These are phyloP conservation scores for Pichia ethanolica DNA, from an alignment of 805 yeast species.

Conservation along the genomic window DNA sequence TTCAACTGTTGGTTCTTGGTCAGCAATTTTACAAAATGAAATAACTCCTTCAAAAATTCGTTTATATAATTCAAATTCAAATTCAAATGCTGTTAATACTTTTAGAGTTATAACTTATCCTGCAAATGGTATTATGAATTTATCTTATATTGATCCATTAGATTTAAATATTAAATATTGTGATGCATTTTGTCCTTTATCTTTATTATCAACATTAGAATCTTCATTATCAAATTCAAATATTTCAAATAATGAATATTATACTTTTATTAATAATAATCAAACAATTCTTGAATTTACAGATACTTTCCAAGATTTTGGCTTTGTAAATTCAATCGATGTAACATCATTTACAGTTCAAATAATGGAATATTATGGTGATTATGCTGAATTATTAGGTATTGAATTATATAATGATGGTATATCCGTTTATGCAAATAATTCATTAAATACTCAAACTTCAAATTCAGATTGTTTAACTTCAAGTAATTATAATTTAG, in stretches of 20 bases:
- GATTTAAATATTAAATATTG: conserved; percentile 54
- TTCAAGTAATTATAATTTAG: conserved; percentile 1
- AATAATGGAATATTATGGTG: conserved; percentile 62
- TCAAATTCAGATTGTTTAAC: neutral
- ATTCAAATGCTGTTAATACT: conserved; percentile 38
- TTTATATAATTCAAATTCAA: conserved; percentile 52
- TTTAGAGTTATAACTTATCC: conserved; percentile 77
- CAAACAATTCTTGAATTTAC: conserved; percentile 11
- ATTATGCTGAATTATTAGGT: conserved; percentile 61
- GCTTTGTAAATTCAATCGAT: conserved; percentile 60
- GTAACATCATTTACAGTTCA: conserved; percentile 57
- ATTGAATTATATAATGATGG: conserved; percentile 60
- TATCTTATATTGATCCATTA: conserved; percentile 73
- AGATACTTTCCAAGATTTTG: conserved; percentile 67
- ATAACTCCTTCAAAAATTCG: conserved; percentile 66
- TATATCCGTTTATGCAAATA: conserved; percentile 63
- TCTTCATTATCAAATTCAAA: neutral
- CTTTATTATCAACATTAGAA: conserved; percentile 32
- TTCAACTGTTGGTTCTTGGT: conserved; percentile 55
- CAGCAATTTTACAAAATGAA: conserved; percentile 47
- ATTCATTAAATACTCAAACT: conserved; percentile 44
- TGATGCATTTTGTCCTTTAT: conserved; percentile 85
- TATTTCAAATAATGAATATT: conserved; percentile 4
- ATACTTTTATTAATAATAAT: conserved; percentile 14
- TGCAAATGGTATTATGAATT: conserved; percentile 82